Percentiles rank a stretch among this genome's conserved stretches.
Evolutionary conservation across 2,329 filamentous ascomycete species (phyloP).

Genomic region (Peltaster fructicola): DNA sequence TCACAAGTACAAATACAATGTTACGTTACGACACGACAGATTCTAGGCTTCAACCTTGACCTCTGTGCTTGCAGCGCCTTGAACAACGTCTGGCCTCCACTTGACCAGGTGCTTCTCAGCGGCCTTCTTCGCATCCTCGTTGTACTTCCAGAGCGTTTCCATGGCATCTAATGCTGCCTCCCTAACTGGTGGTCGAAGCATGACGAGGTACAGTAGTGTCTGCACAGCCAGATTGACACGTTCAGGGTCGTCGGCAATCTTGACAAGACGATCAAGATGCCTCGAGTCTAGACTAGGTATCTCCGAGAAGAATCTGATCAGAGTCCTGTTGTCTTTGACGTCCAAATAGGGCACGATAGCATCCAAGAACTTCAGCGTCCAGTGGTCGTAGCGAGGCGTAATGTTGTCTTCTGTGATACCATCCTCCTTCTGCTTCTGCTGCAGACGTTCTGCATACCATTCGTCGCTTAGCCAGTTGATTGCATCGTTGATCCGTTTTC

Average conservation of each 20-base stretch:
- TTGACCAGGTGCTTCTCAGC: conserved; percentile 36
- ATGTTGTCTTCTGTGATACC: no score
- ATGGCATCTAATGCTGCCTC: conserved; percentile 40
- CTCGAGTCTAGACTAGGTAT: conserved; percentile 60
- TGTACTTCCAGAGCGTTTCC: conserved; percentile 39
- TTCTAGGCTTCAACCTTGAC: conserved; percentile 7
- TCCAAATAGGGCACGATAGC: conserved; percentile 85
- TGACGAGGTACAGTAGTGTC: conserved; percentile 39
- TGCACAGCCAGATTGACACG: conserved; percentile 41
- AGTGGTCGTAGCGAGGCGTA: conserved; percentile 14
- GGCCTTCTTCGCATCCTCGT: conserved; percentile 28
- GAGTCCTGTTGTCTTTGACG: conserved; percentile 59
- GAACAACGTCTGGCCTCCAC: conserved; percentile 35
- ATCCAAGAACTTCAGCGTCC: conserved; percentile 45
- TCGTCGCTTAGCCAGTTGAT: conserved; percentile 93
- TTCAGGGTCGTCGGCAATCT: conserved; percentile 45
- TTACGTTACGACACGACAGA: no score
- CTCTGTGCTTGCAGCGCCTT: conserved; percentile 8
- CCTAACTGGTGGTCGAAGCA: conserved; percentile 41
- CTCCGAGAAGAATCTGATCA: conserved; percentile 83
- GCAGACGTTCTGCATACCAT: conserved; percentile 79
- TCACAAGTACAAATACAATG: no score
- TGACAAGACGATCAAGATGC: conserved; percentile 55
- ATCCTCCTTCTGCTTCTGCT: conserved; percentile 22
- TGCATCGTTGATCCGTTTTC: conserved; percentile 71